Base-by-base conservation (phyloP, 2,329 filamentous ascomycete species). In the Colletotrichum spaethianum region DNA sequence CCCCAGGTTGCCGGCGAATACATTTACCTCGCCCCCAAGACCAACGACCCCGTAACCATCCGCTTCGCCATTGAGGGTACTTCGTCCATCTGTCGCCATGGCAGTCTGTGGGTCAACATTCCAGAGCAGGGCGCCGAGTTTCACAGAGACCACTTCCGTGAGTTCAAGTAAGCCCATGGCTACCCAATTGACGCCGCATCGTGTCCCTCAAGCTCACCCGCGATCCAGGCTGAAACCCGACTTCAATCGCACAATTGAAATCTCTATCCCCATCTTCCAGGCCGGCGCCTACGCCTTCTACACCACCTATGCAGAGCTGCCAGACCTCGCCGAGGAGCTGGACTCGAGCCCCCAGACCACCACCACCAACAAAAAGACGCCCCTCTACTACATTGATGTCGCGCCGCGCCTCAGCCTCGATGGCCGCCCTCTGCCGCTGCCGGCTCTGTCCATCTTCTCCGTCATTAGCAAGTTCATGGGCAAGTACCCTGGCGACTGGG, bases 381-480 rank as follows among this genome's bases (percentile, higher is more conserved):
- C 90, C 20, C 87, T 90, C 70, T 96, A 96, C 86, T 98, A 98
- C 85, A 94, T 99, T 80, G 95, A 98, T 88, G 94, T 99, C 48
- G 93, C 93, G 23, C 96, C 97, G 0, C 89, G 89, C 38, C 87
- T 99, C 75, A 90, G 88, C 14, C 88, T 98, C 69, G 92, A 94
- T 66, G 91, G 92, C 67, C 86, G 90, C 57, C 89, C 91, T 12
- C 83, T 99, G 76, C 95, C 96, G 1, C 87, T 98, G 76, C 92
- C 96, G 76, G 94, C 96, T 1, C 86, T 99, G 61, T 97, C 94
- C 18, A 89, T 98, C 75, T 97, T 98, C 83, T 98, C 96, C 14
- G 89, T 96, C 67, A 94, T 99, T 74, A 98, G 96, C 80, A 99
- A 99, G 83, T 98, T 98, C 84, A 97, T 99, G 94, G 96, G 96